Conservation (phyloP, 2,329 filamentous ascomycete species). For the Talaromyces atroroseus region DNA sequence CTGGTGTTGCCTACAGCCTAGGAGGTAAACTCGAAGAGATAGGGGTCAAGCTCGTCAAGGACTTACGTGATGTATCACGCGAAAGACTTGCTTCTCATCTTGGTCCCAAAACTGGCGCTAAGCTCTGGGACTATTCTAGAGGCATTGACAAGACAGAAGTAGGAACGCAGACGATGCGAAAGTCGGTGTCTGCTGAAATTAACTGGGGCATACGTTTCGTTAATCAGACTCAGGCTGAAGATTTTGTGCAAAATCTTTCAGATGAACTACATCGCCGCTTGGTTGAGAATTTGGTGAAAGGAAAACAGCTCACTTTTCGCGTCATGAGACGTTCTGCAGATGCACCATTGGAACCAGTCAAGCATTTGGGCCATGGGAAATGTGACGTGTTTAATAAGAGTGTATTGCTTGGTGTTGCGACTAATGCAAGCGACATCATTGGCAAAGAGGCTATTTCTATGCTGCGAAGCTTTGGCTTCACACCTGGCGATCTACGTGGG, state of each 20-base stretch:
- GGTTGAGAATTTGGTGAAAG: conserved; percentile 76
- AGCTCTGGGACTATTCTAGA: conserved; percentile 80
- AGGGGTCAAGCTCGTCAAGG: conserved; percentile 73
- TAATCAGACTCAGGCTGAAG: conserved; percentile 84
- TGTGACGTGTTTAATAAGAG: conserved; percentile 95
- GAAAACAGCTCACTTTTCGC: conserved; percentile 84
- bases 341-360: conserved; percentile 83
- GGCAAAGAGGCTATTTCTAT: conserved; percentile 81
- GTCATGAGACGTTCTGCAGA: conserved; percentile 84
- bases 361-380: conserved; percentile 90
- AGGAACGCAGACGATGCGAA: conserved; percentile 76
- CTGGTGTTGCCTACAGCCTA: conserved; percentile 88
- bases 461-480: conserved; percentile 73
- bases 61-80: conserved; percentile 70
- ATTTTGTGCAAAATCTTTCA: conserved; percentile 80
- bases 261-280: conserved; percentile 78
- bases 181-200: conserved; percentile 94
- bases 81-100: conserved; percentile 68
- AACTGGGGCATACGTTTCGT: conserved; percentile 98
- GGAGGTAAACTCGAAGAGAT: conserved; percentile 83
- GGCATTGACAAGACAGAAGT: conserved; percentile 84
- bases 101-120: conserved; percentile 89
- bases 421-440: conserved; percentile 65
- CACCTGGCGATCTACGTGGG: conserved; percentile 86
- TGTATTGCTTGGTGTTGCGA: conserved; percentile 73